phyloP scores from a whole-genome alignment of 1,284 basidiomycete genomes.

The Tremellales sp. region DNA sequence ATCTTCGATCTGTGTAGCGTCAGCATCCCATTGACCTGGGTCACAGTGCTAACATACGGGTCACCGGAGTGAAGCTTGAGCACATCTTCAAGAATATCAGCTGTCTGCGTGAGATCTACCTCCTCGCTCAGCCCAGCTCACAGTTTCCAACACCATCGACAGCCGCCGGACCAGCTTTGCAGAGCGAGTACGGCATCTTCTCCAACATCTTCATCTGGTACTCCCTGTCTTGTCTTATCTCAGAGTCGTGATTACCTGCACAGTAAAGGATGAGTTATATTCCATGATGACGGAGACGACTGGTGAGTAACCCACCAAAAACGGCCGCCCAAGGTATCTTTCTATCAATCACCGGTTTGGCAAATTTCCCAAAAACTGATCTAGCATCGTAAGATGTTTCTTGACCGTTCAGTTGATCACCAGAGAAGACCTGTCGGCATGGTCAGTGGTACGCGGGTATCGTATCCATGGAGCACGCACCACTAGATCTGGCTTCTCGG shows the following conservation, averaged over 20 bases:
- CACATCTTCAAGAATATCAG: constrained; percentile 57
- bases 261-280: neutral
- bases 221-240: constrained; percentile 57
- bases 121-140: constrained; percentile 16
- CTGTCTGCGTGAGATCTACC: constrained; percentile 41
- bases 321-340: constrained; percentile 83
- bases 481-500: constrained; percentile 82
- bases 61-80: constrained; percentile 45
- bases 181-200: constrained; percentile 76
- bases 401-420: constrained; percentile 80
- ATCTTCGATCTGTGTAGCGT: constrained; percentile 63
- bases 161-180: constrained; percentile 70
- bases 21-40: neutral
- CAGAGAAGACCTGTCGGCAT: constrained; percentile 57
- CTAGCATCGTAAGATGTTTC: constrained; percentile 80
- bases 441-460: neutral
- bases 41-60: constrained; percentile 57
- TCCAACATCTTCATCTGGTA: constrained; percentile 68
- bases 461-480: constrained; percentile 51
- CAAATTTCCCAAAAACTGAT: constrained; percentile 82
- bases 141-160: constrained; percentile 86
- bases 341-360: constrained; percentile 67
- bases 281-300: neutral
- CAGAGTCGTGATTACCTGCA: constrained; percentile 84
- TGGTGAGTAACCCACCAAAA: constrained; percentile 54